Base-by-base conservation (phyloP, 1,139 yeast species). In the Ogataea hybrid region DNA sequence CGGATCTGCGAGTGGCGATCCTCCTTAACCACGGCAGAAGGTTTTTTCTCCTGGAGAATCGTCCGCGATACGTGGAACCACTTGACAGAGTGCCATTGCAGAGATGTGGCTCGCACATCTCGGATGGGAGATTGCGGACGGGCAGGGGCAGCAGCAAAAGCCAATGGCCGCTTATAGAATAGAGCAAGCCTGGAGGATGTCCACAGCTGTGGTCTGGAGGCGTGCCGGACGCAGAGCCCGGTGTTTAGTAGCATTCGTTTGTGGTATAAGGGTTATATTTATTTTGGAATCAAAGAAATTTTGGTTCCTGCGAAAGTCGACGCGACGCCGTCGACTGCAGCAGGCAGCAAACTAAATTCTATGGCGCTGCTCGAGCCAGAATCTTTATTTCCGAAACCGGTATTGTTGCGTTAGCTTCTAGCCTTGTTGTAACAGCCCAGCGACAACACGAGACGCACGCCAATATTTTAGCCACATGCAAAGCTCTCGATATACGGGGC, bases 1-100 rank as follows among this genome's bases (percentile, higher is more conserved):
- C 72, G 75, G 51, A 77, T 57, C 58, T 84, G 84, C 3, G 85
- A 78, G 0, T 79, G 53, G 28, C 52, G 40, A 27, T 35, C 40
- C 23, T 35, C 14, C 25, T 33, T 37, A 9, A 16, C 27, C 20
- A 20, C 28, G 8, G 46, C 18, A 10, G 36, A 14, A 5, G 37
- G 12, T 7, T 27, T 22, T 8, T 35, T 18, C 10, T 25, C 27
- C 27, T 28, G 28, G 15, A 10, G 5, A 11, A 9, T 11, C 4
- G 32, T 20, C 20, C 11, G 35, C 12, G 21, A 23, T 8, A 15
- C 16, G n/a, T 32, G 28, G 14, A 15, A 23, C n/a, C 12, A 5
- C 21, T 27, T 28, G 16, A 7, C 11, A 16, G 37, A 25, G 23
- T n/a, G 15, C 11, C 30, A 20, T 18, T 17, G 35, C 6, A 22